phyloP scores from a whole-genome alignment of 129 eudicot genomes.

The Helianthus tuberosus region DNA sequence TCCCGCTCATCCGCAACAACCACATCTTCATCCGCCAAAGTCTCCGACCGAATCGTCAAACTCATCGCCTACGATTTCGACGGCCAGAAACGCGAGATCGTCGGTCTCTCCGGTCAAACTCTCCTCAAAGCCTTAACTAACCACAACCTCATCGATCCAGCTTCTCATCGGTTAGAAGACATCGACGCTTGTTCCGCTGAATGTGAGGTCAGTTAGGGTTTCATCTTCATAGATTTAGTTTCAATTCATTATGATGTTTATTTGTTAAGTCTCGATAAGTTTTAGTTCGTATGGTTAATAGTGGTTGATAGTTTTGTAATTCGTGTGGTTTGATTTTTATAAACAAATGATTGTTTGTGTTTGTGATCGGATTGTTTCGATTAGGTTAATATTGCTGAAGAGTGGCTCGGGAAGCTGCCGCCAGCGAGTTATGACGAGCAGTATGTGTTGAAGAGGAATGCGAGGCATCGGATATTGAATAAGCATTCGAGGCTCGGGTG shows the following conservation, averaged over 20 bases:
- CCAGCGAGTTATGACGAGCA: slow-evolving; percentile 69
- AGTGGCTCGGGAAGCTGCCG: slow-evolving; percentile 90
- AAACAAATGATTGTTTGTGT: too few relatives aligned
- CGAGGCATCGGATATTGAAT: slow-evolving; percentile 72
- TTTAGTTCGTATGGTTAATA: too few relatives aligned
- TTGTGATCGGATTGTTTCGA: too few relatives aligned
- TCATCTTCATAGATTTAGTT: too few relatives aligned
- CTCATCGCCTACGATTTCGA: slow-evolving; percentile 79
- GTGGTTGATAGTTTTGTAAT: too few relatives aligned
- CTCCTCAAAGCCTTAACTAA: slow-evolving; percentile 73
- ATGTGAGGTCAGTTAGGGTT: slow-evolving; percentile 61
- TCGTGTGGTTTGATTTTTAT: too few relatives aligned
- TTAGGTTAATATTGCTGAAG: slow-evolving; percentile 88
- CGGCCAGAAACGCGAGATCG: slow-evolving; percentile 70
- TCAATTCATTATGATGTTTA: too few relatives aligned
- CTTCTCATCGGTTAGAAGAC: slow-evolving; percentile 87
- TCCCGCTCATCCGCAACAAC: slow-evolving; percentile 58
- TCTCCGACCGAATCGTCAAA: slow-evolving; percentile 89
- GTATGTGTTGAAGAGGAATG: slow-evolving; percentile 82
- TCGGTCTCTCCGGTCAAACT: slow-evolving; percentile 88
- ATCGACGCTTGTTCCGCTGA: slow-evolving; percentile 99
- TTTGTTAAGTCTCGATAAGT: too few relatives aligned
- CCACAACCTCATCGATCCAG: slow-evolving; percentile 82
- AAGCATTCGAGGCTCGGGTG: slow-evolving; percentile 91
- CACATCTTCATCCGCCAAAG: slow-evolving; percentile 58